Evolutionary conservation across 257 asterid genomes (phyloP).

Genomic region (Solanum gandarillasii): DNA sequence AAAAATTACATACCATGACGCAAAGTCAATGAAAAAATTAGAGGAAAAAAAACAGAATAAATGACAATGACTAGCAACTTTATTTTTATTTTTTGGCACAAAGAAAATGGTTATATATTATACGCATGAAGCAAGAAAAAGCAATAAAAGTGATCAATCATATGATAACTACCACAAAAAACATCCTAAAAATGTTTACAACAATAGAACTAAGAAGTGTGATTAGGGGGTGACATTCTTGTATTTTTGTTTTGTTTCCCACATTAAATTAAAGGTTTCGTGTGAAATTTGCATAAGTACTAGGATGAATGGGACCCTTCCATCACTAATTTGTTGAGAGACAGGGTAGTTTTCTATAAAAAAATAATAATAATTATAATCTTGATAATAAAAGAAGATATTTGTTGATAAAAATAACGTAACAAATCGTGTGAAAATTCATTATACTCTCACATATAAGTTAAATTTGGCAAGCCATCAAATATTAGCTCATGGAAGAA

Average conservation of each 20-base stretch:
- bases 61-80: not conserved
- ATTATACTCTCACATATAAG: not conserved
- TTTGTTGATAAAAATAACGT: not conserved
- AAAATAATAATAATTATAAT: not conserved
- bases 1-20: not conserved
- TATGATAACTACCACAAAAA: not conserved
- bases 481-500: not conserved
- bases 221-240: not conserved
- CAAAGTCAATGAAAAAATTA: not conserved
- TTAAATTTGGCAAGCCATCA: not conserved
- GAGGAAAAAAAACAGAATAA: not conserved
- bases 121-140: not conserved
- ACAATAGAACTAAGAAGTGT: not conserved
- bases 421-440: not conserved
- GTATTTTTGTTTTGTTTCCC: not conserved
- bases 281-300: not conserved
- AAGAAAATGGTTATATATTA: not conserved
- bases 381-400: not conserved
- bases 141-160: not conserved
- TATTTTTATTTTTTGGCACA: not conserved
- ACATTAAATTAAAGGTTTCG: not conserved
- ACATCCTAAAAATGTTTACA: not conserved
- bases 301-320: not conserved
- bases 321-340: not conserved
- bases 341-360: not conserved